Evolutionary conservation across 148 eudicot species (phyloP).

Genomic region (Cornus controversa): DNA sequence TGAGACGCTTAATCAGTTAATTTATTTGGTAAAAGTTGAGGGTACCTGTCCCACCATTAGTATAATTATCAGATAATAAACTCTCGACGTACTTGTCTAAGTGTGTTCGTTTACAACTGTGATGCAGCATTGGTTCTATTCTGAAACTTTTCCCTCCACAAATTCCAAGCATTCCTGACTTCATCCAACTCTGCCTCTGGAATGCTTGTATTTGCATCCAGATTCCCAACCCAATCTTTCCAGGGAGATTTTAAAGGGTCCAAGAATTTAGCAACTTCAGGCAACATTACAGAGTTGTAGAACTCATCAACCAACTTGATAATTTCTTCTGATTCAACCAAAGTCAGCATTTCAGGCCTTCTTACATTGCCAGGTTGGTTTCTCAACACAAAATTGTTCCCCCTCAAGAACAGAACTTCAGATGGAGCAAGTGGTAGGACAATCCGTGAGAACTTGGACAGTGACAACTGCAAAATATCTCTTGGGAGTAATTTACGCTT

Average conservation of each 20-base stretch:
- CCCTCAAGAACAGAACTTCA: slow-evolving; percentile 71
- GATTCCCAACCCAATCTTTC: slow-evolving; percentile 71
- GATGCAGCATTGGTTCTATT: slow-evolving; percentile 26
- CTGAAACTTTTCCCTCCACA: slow-evolving; percentile 55
- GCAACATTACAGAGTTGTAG: slow-evolving; percentile 50
- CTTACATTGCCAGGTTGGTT: slow-evolving; percentile 59
- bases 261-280: slow-evolving; percentile 66
- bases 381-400: slow-evolving; percentile 66
- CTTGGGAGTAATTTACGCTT: slow-evolving; percentile 79
- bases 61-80: neutral
- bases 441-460: slow-evolving; percentile 76
- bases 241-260: slow-evolving; percentile 69
- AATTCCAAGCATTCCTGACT: slow-evolving; percentile 66
- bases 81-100: neutral
- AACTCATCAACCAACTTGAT: slow-evolving; percentile 62
- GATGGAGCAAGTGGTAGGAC: slow-evolving; percentile 90
- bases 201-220: slow-evolving; percentile 75
- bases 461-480: slow-evolving; percentile 69
- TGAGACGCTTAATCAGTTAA: neutral
- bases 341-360: slow-evolving; percentile 76
- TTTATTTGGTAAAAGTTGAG: neutral
- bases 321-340: slow-evolving; percentile 76
- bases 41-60: neutral
- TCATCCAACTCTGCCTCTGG: slow-evolving; percentile 59
- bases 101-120: slow-evolving; percentile 12